phyloP scores from a whole-genome alignment of 805 yeast species.

The Jamesozyma piceae region DNA sequence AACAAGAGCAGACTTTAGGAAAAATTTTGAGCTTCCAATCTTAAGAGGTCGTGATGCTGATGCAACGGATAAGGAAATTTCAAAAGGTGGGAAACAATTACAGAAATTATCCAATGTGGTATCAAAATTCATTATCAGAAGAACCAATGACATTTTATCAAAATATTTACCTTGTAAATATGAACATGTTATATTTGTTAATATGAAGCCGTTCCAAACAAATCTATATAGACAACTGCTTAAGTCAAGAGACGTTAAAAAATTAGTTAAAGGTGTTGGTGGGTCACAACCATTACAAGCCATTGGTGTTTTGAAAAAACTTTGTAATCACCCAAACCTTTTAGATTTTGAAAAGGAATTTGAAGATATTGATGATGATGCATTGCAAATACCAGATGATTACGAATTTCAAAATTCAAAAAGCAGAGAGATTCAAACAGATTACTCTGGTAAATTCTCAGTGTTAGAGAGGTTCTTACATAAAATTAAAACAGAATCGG shows the following conservation, averaged over 20 bases:
- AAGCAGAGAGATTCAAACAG: constrained; percentile 57
- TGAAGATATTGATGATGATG: constrained; percentile 54
- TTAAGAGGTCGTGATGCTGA: constrained; percentile 81
- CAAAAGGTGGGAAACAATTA: constrained; percentile 59
- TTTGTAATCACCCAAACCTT: constrained; percentile 91
- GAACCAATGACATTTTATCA: constrained; percentile 89
- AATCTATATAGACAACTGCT: constrained; percentile 63
- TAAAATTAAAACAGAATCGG: constrained; percentile 67
- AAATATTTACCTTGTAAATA: constrained; percentile 92
- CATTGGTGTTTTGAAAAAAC: constrained; percentile 76
- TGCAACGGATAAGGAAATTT: constrained; percentile 72
- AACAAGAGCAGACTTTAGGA: constrained; percentile 70
- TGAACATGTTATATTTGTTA: constrained; percentile 93
- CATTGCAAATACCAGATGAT: constrained; percentile 58
- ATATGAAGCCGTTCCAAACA: constrained; percentile 67
- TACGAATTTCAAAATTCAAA: constrained; percentile 32
- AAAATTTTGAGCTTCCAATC: constrained; percentile 73
- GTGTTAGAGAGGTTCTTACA: constrained; percentile 77
- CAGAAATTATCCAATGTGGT: constrained; percentile 66
- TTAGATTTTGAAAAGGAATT: constrained; percentile 61
- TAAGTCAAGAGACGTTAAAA: constrained; percentile 67
- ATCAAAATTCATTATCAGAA: constrained; percentile 80
- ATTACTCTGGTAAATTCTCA: constrained; percentile 79
- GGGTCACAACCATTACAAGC: constrained; percentile 71
- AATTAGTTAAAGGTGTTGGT: constrained; percentile 32